Conservation (phyloP, 208 protist species). For the Acanthamoeba castellanii region DNA sequence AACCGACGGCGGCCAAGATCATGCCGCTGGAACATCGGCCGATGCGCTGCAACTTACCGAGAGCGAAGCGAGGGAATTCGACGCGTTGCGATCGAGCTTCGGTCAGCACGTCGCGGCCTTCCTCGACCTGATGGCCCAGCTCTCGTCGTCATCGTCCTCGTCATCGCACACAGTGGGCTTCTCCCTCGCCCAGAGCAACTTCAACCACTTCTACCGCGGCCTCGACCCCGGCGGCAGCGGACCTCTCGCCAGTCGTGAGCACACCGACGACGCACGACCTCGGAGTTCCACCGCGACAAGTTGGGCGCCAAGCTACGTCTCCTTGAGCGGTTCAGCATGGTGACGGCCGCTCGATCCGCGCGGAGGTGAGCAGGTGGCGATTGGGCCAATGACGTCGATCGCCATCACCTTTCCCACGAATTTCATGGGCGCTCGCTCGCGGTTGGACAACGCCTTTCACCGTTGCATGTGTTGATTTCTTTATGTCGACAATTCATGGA, state of each 20-base stretch:
- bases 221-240: neutral
- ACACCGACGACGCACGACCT: too few relatives aligned
- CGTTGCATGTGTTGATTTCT: too few relatives aligned
- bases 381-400: neutral
- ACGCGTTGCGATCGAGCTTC: neutral
- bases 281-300: too few relatives aligned
- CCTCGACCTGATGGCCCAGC: neutral
- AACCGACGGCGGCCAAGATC: neutral
- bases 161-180: neutral
- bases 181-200: constrained; percentile 18
- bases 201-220: constrained; percentile 24
- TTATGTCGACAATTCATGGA: too few relatives aligned
- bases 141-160: neutral
- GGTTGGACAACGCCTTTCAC: neutral
- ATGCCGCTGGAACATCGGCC: neutral
- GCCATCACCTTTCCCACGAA: neutral
- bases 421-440: neutral
- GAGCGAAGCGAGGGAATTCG: neutral
- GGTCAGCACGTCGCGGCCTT: constrained; percentile 1
- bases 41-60: neutral
- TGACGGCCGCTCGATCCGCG: too few relatives aligned
- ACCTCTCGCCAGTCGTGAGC: neutral
- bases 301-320: too few relatives aligned
- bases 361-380: too few relatives aligned
- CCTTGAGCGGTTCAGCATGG: too few relatives aligned